Evolutionary conservation across 306 rosid genomes (phyloP).

Genomic region (Castanea sativa): DNA sequence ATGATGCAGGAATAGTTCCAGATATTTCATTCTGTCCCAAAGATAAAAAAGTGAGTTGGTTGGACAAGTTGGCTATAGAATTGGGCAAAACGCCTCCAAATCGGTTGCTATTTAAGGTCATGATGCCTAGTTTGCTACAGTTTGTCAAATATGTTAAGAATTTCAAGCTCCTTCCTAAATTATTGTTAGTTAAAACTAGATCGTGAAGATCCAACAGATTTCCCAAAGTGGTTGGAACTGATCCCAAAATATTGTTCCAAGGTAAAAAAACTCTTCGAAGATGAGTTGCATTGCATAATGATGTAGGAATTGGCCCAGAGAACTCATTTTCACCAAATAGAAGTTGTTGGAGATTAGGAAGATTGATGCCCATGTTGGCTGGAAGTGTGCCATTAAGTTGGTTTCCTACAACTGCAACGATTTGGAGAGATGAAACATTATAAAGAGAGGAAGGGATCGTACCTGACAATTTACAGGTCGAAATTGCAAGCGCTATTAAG

Average conservation of each 20-base stretch:
- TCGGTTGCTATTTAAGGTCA: neutral
- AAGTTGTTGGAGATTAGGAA: too few relatives aligned
- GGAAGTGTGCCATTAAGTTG: too few relatives aligned
- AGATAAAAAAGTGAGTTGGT: neutral
- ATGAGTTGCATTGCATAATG: too few relatives aligned
- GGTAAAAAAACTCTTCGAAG: rapidly evolving
- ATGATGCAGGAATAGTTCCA: conserved; percentile 2
- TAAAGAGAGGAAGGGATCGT: conserved; percentile 26
- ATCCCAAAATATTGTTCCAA: rapidly evolving
- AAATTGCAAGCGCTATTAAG: neutral
- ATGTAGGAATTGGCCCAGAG: too few relatives aligned
- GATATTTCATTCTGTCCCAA: conserved; percentile 5
- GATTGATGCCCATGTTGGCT: too few relatives aligned
- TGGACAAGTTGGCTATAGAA: conserved; percentile 31
- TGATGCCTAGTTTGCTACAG: neutral
- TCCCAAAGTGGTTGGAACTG: too few relatives aligned
- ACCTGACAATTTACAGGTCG: conserved; percentile 11
- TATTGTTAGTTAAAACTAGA: neutral
- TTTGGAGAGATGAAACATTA: neutral
- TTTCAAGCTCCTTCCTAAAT: conserved; percentile 29
- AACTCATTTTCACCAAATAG: rapidly evolving
- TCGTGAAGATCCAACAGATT: rapidly evolving
- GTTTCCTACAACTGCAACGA: rapidly evolving
- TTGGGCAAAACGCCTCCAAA: conserved; percentile 41
- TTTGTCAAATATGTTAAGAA: conserved; percentile 29